Base-by-base conservation (phyloP, 2,329 filamentous ascomycete species). In the Ophiostoma triangulosporum region DNA sequence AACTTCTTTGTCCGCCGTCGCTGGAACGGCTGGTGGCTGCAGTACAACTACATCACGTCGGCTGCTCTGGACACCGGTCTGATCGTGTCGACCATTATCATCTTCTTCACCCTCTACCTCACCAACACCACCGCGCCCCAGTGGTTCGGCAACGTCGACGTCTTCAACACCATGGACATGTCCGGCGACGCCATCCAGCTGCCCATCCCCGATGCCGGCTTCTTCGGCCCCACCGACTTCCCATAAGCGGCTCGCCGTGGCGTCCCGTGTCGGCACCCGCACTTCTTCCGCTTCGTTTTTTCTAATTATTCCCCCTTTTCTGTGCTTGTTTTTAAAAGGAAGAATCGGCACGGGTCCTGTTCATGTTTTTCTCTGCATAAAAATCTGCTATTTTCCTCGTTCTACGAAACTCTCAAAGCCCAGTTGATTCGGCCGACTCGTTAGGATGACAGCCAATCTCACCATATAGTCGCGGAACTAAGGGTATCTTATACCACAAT, bases 11-110 rank as follows among this genome's bases (percentile, higher is more conserved):
- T 88, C 63, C 77, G 78, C 63, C 73, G 80, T 55, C 74, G 77
- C 57, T 83, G 76, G 67, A 77, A 74, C 4, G 83, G 81, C 32
- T 88, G 84, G 84, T 88, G 84, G 84, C 70, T 84, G 65, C 80
- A 83, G 65, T 88, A 86, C 69, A 88, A 88, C 69, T 88, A 88
- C 64, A 74, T 87, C 62, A 79, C 82, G 0, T 86, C 83, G 20
- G 84, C 84, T 0, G 84, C 80, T 1, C 69, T 88, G 35, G 84
- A 88, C 64, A 77, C 77, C 49, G 84, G 84, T 5, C 72, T 86
- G 5, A 78, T 82, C 12, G 64, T 87, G 20, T 77, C 75, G 32
- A 83, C 82, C 0, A 74, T 88, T 33, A 64, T 88, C 54, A 82
- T 88, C 54, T 86, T 88, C 70, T 78, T 86, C 60, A 75, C 80